phyloP scores from a whole-genome alignment of 495 filamentous ascomycete species.

The Neurospora pannonica region DNA sequence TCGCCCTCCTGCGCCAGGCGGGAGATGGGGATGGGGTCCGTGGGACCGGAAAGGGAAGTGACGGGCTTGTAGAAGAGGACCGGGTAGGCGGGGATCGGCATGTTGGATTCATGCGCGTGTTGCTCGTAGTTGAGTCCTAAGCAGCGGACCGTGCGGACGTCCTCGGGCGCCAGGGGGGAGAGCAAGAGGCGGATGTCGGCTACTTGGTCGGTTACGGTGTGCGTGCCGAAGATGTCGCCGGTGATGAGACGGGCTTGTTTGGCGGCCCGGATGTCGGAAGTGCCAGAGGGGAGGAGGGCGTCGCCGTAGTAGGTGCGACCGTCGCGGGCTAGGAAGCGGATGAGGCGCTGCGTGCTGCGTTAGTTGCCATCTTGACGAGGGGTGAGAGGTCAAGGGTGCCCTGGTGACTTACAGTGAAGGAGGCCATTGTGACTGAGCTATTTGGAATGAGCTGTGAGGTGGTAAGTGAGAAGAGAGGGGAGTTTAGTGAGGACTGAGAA shows the following conservation, averaged over 20 bases:
- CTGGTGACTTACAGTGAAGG: slow-evolving; percentile 20
- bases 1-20: slow-evolving; percentile 44
- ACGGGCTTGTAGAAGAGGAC: slow-evolving; percentile 78
- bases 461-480: not conserved
- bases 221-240: slow-evolving; percentile 64
- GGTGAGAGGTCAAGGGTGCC: no score
- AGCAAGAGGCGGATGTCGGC: slow-evolving; percentile 58
- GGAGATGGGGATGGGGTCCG: slow-evolving; percentile 58
- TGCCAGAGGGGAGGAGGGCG: slow-evolving; percentile 60
- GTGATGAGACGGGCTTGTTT: slow-evolving; percentile 58
- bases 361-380: no score
- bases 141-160: slow-evolving; percentile 68
- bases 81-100: slow-evolving; percentile 67
- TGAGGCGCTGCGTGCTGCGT: no score
- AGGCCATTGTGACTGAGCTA: not conserved
- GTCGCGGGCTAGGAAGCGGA: slow-evolving; percentile 71
- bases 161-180: slow-evolving; percentile 55
- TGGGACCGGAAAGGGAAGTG: slow-evolving; percentile 61
- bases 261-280: slow-evolving; percentile 56
- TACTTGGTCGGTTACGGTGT: slow-evolving; percentile 60
- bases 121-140: slow-evolving; percentile 74
- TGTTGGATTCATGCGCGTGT: slow-evolving; percentile 69
- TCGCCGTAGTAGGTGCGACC: slow-evolving; percentile 76
- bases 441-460: not conserved
- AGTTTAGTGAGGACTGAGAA: not conserved